Evolutionary conservation across 441 rosid genomes (phyloP), one percentile per base, ranked within the genome.

Genomic region (Brassica balearica): DNA sequence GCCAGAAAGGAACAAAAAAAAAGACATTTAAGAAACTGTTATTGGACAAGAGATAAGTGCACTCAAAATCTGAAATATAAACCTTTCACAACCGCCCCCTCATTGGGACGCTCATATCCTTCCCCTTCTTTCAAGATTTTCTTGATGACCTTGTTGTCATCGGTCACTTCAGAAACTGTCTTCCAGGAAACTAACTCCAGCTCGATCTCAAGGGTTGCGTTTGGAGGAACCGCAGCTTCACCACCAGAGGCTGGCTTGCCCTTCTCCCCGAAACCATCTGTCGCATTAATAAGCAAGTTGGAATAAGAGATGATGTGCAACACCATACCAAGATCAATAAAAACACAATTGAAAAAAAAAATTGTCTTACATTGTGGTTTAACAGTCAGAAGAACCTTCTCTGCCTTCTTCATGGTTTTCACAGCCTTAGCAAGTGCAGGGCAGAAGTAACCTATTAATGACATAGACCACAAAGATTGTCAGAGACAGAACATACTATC

Each of bases 231-330:
- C 0, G 92, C 88, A 78, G 77, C 87, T 74, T 87, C 94, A 81
- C 66, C 74, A 71, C 76, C 89, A 38, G 86, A 60, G 5, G 90
- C 90, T 3, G 83, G 85, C 74, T 86, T 92, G 7, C 99, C 97
- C 79, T 89, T 92, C 86, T 91, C 96, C 34, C 95, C 97, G 71
- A 93, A 93, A 73, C 98, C 99, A 88, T 95, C 99, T 95, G 75
- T 36, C 19, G 6, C 71, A 63, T 63, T 48, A 0, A 36, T 2
- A 72, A 59, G 0, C 20, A 66, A 5, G 58, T 1, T 36, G 12
- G 6, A 46, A 17, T 76, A 46, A 81, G 80, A 48, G 12, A 65
- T 0, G 34, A 29, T 7, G 14, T 29, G 19, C 9, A 53, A 25
- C 8, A 15, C 8, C 53, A 63, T 3, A 41, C 20, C 6, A 19